Base-by-base conservation (phyloP, 345 rosid species). In the Luvunga scandens region DNA sequence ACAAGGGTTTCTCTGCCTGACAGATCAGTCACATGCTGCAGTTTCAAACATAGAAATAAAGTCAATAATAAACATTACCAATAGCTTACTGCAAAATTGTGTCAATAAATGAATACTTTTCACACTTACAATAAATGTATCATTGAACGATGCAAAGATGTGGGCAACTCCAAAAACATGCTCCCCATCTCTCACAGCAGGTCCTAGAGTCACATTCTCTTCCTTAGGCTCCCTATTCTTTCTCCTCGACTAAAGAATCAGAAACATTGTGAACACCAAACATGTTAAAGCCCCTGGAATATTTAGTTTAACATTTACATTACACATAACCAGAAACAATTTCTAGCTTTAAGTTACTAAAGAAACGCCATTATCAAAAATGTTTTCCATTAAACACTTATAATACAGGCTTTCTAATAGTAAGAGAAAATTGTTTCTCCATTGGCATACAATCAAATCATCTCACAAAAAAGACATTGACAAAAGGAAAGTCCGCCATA, bases 1-100 rank as follows among this genome's bases (percentile, higher is more conserved):
- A 86, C 89, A 70, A 86, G 53, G 28, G 89, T 86, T 84, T 86
- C 89, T 73, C 87, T 82, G 13, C 89, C 89, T 6, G 89, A 86
- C 69, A 86, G 66, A 80, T 86, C 89, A 74, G 89, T 86, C 56
- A 86, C 87, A 76, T 86, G 89, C 89, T 86, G 81, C 82, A 77
- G 42, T 33, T 59, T 31, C 21, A 50, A 71, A 5, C 22, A 27
- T 27, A n/a, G 9, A 64, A 78, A 55, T 13, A n/a, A 28, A 19
- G 5, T 75, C 38, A 34, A 0, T 4, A 33, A 55, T 16, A 7
- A 48, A 2, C 9, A 12, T n/a, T 7, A 5, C 13, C 6, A 19
- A 78, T 28, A 34, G 4, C n/a, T 7, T 25, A 65, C 5, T 9
- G 24, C 28, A 55, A 55, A 27, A 53, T n/a, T 9, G 0, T 9